Base-by-base conservation (phyloP, 768 basidiomycete species). In the Phylloporus arenicola region DNA sequence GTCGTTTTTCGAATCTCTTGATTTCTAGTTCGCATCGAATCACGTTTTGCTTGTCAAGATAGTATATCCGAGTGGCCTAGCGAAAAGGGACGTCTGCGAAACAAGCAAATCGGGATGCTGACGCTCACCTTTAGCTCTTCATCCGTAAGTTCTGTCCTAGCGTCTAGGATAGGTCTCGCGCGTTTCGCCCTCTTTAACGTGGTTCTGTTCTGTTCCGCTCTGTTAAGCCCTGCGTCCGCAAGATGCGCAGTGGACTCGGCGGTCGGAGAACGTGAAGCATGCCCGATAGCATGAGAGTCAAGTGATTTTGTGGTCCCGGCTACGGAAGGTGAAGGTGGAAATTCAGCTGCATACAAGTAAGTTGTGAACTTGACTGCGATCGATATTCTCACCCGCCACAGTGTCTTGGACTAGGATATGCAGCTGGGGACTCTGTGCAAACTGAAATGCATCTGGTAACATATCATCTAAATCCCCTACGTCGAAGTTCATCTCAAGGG, bases 131-230 rank as follows among this genome's bases (percentile, higher is more conserved):
- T 86, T 39, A 92, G 71, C 67, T 92, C 88, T 4, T 87, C 84
- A 51, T 91, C 87, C 5, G 88, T 88, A 33, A 92, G 69, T 62
- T 92, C 90, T 6, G 82, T 92, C 52, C 87, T 76, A 5, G 75
- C 68, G 64, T 92, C 90, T 7, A 92, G 64, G 4, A 87, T 68
- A 37, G 83, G 62, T 40, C 82, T 75, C 10, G 77, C 57, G 3
- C 72, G 71, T 53, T 78, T 85, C 48, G 73, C 65, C 61, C 80
- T 86, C 58, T 45, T 66, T 25, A 35, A 24, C 48, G 61, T 34
- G 4, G 27, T 13, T 1, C 11, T 48, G 1, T 53, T 53, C 4
- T 38, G 45, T 29, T 45, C 49, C 1, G 20, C 45, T 29, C 20
- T 47, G 6, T 17, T 34, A 37, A 20, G 13, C 4, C 10, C 44